phyloP scores from a whole-genome alignment of 257 asterid species.

The Solanum commersonii region DNA sequence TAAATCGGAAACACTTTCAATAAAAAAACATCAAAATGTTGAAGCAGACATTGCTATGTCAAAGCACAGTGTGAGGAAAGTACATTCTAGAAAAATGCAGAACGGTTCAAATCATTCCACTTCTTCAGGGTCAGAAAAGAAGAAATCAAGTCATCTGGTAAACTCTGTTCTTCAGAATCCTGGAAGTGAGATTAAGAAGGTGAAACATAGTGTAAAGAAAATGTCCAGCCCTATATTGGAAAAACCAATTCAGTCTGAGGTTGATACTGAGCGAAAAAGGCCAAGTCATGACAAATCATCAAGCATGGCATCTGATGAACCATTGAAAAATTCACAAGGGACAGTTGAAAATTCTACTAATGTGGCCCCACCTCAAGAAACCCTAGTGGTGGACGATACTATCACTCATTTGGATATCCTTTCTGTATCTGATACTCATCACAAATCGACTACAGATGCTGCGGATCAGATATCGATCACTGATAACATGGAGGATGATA shows the following conservation, averaged over 20 bases:
- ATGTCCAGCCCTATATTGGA: conserved; percentile 8
- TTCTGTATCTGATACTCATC: background rate
- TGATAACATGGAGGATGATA: conserved; percentile 5
- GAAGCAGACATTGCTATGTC: conserved; percentile 14
- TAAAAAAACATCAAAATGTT: conserved; percentile 4
- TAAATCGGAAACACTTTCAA: conserved; percentile 5
- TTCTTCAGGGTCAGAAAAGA: conserved; percentile 23
- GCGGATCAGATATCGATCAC: background rate
- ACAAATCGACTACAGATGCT: background rate
- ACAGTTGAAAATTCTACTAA: background rate
- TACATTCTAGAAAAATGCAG: conserved; percentile 7
- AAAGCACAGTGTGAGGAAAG: conserved; percentile 14
- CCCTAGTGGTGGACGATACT: background rate
- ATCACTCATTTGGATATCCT: background rate
- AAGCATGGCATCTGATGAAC: conserved; percentile 2
- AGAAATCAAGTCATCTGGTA: conserved; percentile 8
- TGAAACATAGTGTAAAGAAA: conserved; percentile 22
- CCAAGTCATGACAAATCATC: conserved; percentile 8
- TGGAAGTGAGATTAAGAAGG: conserved; percentile 23
- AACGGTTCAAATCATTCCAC: conserved; percentile 4
- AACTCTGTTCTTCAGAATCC: conserved; percentile 17
- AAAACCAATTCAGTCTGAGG: conserved; percentile 7
- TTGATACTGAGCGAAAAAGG: conserved; percentile 11
- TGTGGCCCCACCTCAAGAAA: background rate
- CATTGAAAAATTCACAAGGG: background rate